Base-by-base conservation (phyloP, 2,329 filamentous ascomycete species). In the Fusarium concolor region DNA sequence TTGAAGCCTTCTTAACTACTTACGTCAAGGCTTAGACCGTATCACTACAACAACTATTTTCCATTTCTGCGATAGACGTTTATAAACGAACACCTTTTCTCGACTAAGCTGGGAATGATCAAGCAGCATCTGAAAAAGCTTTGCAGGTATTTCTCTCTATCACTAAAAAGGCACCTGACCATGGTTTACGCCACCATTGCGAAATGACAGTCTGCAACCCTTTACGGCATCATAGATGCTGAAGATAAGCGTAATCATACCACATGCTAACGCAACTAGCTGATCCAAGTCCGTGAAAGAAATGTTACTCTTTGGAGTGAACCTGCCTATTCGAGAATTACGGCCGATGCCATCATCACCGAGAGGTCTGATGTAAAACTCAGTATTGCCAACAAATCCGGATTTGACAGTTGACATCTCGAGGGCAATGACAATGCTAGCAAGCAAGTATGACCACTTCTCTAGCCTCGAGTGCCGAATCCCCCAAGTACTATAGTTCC, bases 401-500 rank as follows among this genome's bases (percentile, higher is more conserved):
- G 28, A 29, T 1, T 52, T 52, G 4, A 52, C 14, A 3, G 6
- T 9, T 0, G 24, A 17, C 2, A 52, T 43, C 11, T 20, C 12
- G 2, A 3, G 5, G 15, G 37, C 37, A 22, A 52, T 52, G 3
- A 31, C 15, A 31, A 43, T 20, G 1, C 37, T 20, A 1, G 49
- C 37, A 4, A 31, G 14, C 2, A 52, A 7, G 31, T 43, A 31
- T 8, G 49, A 52, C 49, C 49, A 31, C 2, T 7, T 42, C 24
- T 52, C 35, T 7, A 52, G 28, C 6, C 11, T 22, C 15, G 18
- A 31, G 2, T 6, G 15, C 10, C 35, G 28, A 4, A 15, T n/a
- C 1, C n/a, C 12, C 3, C n/a, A 6, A 1, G 1, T 3, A 6
- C 5, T 7, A 31, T 24, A 26, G 5, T 2, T 20, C 28, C 20